Conservation (phyloP, 495 filamentous ascomycete genomes). For the Podospora anserina region DNA sequence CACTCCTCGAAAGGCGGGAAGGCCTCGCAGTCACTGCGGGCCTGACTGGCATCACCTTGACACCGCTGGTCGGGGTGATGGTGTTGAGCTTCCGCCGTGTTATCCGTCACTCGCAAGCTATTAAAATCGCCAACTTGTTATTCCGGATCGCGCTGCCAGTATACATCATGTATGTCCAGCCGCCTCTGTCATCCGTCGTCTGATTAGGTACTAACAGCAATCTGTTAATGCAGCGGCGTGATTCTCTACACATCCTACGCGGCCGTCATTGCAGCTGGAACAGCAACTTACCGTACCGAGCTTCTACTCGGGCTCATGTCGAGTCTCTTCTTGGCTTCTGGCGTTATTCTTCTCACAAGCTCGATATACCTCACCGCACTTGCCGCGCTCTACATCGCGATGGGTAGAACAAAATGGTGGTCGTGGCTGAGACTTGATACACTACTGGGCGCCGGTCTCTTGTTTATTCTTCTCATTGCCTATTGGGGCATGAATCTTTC, state of each 20-base stretch:
- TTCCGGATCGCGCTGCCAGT: not conserved
- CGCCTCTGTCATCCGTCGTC: too few species aligned
- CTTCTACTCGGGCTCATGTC: not conserved
- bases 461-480: slow-evolving; percentile 8
- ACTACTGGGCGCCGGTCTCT: not conserved
- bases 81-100: not conserved
- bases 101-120: not conserved
- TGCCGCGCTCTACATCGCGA: slow-evolving; percentile 5
- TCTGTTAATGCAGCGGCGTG: too few species aligned
- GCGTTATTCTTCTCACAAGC: not conserved
- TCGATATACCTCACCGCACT: slow-evolving; percentile 2
- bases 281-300: not conserved
- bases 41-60: not conserved
- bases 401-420: slow-evolving; percentile 13
- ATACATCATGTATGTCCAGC: not conserved
- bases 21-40: slow-evolving; percentile 1
- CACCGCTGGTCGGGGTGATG: not conserved
- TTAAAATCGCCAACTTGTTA: not conserved
- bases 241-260: too few species aligned
- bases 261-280: too few species aligned
- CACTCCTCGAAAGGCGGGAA: not conserved
- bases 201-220: too few species aligned
- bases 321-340: not conserved
- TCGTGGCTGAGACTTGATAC: slow-evolving; percentile 3
- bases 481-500: slow-evolving; percentile 1